Evolutionary conservation across 2,329 filamentous ascomycete species (phyloP), one percentile per base, ranked within the genome.

Genomic region (Aspergillus ibericus): DNA sequence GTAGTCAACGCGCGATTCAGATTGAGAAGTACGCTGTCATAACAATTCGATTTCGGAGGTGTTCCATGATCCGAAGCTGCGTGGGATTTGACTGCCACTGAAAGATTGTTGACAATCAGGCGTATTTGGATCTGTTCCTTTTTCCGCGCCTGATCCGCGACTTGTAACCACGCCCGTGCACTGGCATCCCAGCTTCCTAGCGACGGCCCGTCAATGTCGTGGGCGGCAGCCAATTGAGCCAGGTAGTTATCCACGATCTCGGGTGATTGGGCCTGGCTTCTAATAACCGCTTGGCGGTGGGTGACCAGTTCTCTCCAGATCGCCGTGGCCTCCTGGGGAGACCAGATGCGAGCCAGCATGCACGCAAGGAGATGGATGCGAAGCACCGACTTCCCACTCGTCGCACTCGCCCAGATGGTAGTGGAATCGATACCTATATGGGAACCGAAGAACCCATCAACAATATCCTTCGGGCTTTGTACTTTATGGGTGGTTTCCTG

Each of bases 151-250:
- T 54, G 44, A 22, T 60, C 58, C 12, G 58, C 55, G 5, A 57
- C 44, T 18, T 58, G 34, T 1, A 58, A 34, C 58, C 58, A 60
- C 4, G 55, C 29, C 15, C 58, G 55, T 12, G 58, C 53, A 16
- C 58, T 58, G n/a, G 55, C 50, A 29, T 60, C 58, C 58, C 58
- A 60, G 16, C 38, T 15, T 18, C 47, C 55, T 22, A 60, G 25
- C 4, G 13, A 20, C 6, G 42, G 22, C 34, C 55, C 42, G 3
- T 53, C 47, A 5, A 56, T 49, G 3, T 60, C 59, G 10, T 55
- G 53, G 12, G 29, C 13, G 34, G 55, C 55, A 4, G 55, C 55
- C 18, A 54, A 25, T 27, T 40, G 50, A 7, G 58, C 46, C 8
- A 57, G 38, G 36, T 42, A 16, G 32, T 32, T 49, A 32, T 50